These are phyloP conservation scores for Euclidium syriacum DNA, from an alignment of 345 rosid genomes.

Conservation along the genomic window DNA sequence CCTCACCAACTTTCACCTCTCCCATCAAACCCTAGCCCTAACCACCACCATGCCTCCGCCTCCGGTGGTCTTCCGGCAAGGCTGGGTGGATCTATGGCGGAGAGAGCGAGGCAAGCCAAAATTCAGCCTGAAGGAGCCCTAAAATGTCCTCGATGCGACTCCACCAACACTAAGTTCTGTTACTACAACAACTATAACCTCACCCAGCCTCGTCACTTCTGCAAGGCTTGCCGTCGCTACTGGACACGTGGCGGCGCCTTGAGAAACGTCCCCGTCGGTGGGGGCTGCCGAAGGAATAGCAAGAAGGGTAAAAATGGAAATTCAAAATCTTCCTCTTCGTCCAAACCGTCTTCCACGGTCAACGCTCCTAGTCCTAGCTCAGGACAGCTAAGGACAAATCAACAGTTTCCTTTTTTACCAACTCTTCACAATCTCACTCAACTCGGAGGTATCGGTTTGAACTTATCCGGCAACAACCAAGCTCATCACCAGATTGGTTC, in stretches of 20 bases:
- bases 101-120: constrained; percentile 64
- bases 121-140: constrained; percentile 50
- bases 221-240: constrained; percentile 78
- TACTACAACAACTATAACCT: constrained; percentile 82
- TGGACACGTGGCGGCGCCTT: constrained; percentile 80
- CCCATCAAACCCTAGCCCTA: constrained; percentile 35
- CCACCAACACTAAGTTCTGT: constrained; percentile 76
- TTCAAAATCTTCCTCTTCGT: constrained; percentile 32
- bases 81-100: constrained; percentile 60
- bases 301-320: constrained; percentile 50
- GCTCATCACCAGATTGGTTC: constrained; percentile 23
- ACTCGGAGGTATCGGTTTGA: constrained; percentile 52
- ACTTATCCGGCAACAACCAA: constrained; percentile 35
- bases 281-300: constrained; percentile 60
- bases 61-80: constrained; percentile 26
- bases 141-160: constrained; percentile 77
- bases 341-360: constrained; percentile 36
- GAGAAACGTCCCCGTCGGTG: constrained; percentile 76
- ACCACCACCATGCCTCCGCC: constrained; percentile 26
- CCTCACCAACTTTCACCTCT: constrained; percentile 44
- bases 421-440: constrained; percentile 43
- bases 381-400: constrained; percentile 29
- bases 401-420: constrained; percentile 50
- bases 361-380: constrained; percentile 36
- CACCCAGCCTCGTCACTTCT: constrained; percentile 76